Base-by-base conservation (phyloP, 2,329 filamentous ascomycete species). In the Alternaria brassicae region DNA sequence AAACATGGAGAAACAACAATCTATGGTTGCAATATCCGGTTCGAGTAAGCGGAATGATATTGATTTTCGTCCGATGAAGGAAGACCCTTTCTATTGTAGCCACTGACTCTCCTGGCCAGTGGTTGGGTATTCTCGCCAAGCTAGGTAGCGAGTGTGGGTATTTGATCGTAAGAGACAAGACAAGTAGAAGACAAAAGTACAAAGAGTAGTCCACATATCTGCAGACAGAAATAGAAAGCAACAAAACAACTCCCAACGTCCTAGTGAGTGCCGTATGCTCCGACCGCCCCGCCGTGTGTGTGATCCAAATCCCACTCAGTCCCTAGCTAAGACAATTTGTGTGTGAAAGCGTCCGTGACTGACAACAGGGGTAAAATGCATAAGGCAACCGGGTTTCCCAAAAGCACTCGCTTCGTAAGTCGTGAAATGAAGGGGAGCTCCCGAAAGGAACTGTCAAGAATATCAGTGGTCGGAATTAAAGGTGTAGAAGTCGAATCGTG, bases 361-460 rank as follows among this genome's bases (percentile, higher is more conserved):
- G 65, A 71, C 62, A 70, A 66, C 54, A 65, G 62, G 68, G 63
- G 62, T 72, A 73, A 73, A 67, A 73, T 72, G 71, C 70, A 72
- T 61, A 68, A 68, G 62, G 53, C 66, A 68, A 68, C 67, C 67
- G 53, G 51, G 50, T 60, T 64, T 58, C 63, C 69, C 60, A 71
- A 72, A 76, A 73, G 65, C 68, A 76, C 60, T 73, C 74, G 74
- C 73, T 77, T 75, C 75, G 75, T 77, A 73, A 76, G 68, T 74
- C 72, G 62, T 76, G 60, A 76, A 71, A 66, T 66, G 61, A 67
- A 70, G 67, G 48, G 62, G 50, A 65, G 47, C 30, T 62, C 57
- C 65, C 45, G 61, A 66, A 62, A 48, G 60, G 52, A 65, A 40
- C 25, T 62, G 55, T 64, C 51, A 62, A 68, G 62, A 62, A 63